phyloP scores from a whole-genome alignment of 768 basidiomycete genomes.

The Scleroderma bovista region DNA sequence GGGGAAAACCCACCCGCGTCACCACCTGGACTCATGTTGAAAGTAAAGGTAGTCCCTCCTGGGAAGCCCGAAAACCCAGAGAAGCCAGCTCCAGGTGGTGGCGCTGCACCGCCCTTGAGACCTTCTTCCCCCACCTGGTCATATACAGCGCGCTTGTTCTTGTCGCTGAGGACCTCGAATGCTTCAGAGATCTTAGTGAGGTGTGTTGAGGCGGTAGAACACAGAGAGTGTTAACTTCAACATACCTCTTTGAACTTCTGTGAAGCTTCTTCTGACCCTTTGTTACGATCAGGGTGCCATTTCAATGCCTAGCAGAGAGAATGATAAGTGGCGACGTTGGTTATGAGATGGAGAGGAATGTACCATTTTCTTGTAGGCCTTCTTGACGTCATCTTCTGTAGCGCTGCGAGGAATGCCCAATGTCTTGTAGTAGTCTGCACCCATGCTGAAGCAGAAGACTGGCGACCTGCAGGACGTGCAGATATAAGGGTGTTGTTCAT shows the following conservation, averaged over 20 bases:
- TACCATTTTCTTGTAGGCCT: conserved; percentile 93
- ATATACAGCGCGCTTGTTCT: conserved; percentile 77
- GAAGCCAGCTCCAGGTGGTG: conserved; percentile 46
- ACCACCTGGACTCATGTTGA: conserved; percentile 43
- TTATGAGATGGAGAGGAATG: conserved; percentile 10
- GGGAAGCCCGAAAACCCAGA: conserved; percentile 43
- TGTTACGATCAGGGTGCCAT: conserved; percentile 94
- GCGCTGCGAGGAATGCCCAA: conserved; percentile 73
- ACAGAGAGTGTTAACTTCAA: not conserved
- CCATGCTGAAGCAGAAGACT: conserved; percentile 42
- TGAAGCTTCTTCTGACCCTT: conserved; percentile 77
- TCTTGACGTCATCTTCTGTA: conserved; percentile 83
- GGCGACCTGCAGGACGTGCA: not conserved
- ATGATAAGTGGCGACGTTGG: conserved; percentile 6
- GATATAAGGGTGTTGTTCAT: not conserved
- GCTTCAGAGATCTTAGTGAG: conserved; percentile 77
- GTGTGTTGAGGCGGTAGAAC: not conserved
- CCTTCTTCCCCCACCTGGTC: conserved; percentile 97
- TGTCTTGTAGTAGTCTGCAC: conserved; percentile 83
- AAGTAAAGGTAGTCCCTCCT: conserved; percentile 50
- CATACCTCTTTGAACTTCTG: conserved; percentile 88
- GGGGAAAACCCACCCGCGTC: conserved; percentile 59
- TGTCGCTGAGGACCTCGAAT: conserved; percentile 90
- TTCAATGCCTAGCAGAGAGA: conserved; percentile 62
- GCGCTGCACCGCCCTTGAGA: conserved; percentile 65